These are phyloP conservation scores for Bacidia rubella DNA, from an alignment of 495 filamentous ascomycete species.

Conservation along the genomic window DNA sequence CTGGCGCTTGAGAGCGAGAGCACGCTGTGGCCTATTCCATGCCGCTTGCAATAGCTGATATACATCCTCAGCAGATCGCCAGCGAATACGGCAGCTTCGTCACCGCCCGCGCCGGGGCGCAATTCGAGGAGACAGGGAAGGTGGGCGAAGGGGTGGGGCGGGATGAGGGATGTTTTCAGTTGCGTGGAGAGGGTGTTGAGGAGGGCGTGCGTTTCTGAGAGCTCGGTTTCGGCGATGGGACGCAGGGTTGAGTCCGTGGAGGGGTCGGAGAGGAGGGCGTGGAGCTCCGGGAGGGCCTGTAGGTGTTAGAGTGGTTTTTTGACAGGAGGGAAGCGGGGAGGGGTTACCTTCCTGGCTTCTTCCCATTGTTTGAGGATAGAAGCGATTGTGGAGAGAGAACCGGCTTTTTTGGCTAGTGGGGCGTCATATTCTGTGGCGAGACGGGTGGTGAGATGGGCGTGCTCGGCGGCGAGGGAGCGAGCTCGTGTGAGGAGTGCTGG, in stretches of 20 bases:
- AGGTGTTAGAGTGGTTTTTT: background rate
- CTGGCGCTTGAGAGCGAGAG: constrained; percentile 43
- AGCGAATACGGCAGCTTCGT: constrained; percentile 82
- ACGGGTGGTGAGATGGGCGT: constrained; percentile 46
- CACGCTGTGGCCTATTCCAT: constrained; percentile 43
- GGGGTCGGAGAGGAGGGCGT: constrained; percentile 43
- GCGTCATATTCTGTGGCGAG: constrained; percentile 53
- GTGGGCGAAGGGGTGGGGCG: constrained; percentile 83
- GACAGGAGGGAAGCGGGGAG: background rate
- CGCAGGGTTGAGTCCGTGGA: constrained; percentile 49
- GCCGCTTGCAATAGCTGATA: constrained; percentile 53
- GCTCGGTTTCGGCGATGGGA: constrained; percentile 63
- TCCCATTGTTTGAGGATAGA: constrained; percentile 55
- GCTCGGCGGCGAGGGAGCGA: constrained; percentile 49
- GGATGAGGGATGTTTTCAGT: constrained; percentile 64
- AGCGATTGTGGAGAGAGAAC: constrained; percentile 59
- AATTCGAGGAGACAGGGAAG: constrained; percentile 87
- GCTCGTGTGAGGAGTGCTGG: constrained; percentile 51
- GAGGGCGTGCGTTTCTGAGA: constrained; percentile 45
- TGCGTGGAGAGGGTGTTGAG: constrained; percentile 45
- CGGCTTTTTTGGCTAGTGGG: constrained; percentile 58
- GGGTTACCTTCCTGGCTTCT: constrained; percentile 28
- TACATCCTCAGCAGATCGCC: constrained; percentile 86
- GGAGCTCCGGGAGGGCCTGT: constrained; percentile 44
- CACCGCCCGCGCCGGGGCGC: constrained; percentile 82